Evolutionary conservation across 352 stramenopile species (phyloP), one percentile per base, ranked within the genome.

Genomic region (Globisporangium apiculatum): DNA sequence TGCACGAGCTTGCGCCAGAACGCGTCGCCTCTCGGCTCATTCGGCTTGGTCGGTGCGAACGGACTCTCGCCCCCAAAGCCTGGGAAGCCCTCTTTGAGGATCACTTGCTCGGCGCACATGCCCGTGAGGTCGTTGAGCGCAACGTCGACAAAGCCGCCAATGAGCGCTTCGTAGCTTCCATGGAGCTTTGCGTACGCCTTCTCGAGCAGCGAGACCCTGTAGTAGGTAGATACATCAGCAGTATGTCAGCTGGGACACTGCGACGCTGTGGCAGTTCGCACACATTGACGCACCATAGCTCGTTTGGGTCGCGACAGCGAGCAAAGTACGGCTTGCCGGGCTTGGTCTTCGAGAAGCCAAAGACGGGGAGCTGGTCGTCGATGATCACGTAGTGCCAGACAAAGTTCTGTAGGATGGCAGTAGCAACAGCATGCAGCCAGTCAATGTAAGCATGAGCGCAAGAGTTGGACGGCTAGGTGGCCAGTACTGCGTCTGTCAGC

Each of bases 151-250:
- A 95, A 97, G 12, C 91, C 91, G 37, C 91, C 89, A 51, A 96
- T 96, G 7, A 97, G 65, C 0, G 77, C 61, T 53, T 96, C 87
- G 53, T 97, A 98, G 55, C 74, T 91, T 14, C 86, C 87, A 54
- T 97, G 79, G 3, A 98, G 71, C 62, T 98, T 98, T 5, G 91
- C 91, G 55, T 97, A 98, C 2, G 90, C 91, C 53, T 98, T 98
- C 60, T 97, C 89, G 0, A 97, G 53, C 8, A 97, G 50, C 1
- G 84, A 72, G 3, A 97, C 89, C 89, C 89, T 93, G 40, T 43
- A 14, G 40, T 43, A 43, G 40, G 40, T 31, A 31, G 24, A 31
- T 31, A 31, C 24, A 31, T 31, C 24, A 31, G 24, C 24, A 31
- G 2, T 31, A 2, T 31, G 24, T 31, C 24, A 31, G 24, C 24